Conservation (phyloP, 2,329 filamentous ascomycete species). For the Neonectria coccinea region DNA sequence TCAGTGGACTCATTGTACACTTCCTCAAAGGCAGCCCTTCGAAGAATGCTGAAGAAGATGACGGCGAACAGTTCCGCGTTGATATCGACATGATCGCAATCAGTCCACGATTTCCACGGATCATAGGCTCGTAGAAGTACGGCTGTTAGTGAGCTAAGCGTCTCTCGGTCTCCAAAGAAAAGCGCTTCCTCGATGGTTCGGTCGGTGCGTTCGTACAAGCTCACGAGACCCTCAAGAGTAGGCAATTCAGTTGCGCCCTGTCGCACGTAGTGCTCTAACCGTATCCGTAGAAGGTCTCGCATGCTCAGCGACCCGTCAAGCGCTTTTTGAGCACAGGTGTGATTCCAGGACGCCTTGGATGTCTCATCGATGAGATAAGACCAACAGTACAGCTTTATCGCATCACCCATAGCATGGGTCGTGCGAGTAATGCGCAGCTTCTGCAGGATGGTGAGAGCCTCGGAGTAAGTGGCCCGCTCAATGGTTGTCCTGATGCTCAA, state of each 20-base stretch:
- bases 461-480: constrained; percentile 27
- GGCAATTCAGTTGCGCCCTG: constrained; percentile 20
- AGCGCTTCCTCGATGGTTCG: constrained; percentile 16
- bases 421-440: constrained; percentile 11
- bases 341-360: constrained; percentile 27
- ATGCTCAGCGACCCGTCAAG: constrained; percentile 19
- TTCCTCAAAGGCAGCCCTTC: constrained; percentile 34
- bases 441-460: constrained; percentile 28
- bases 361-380: constrained; percentile 26
- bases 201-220: constrained; percentile 15
- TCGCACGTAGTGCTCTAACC: constrained; percentile 21
- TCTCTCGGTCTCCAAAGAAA: constrained; percentile 27
- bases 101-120: constrained; percentile 15
- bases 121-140: constrained; percentile 17
- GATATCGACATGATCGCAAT: constrained; percentile 27
- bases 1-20: constrained; percentile 37
- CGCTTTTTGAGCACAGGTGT: constrained; percentile 14
- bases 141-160: constrained; percentile 10
- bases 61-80: constrained; percentile 35
- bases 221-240: constrained; percentile 26
- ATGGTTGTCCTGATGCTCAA: constrained; percentile 27
- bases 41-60: constrained; percentile 30
- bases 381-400: constrained; percentile 24
- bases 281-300: constrained; percentile 16
- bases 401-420: constrained; percentile 14